Percentiles rank a stretch among this genome's conserved stretches.
phyloP scores from a whole-genome alignment of 148 eudicot species.

The Cornus florida region DNA sequence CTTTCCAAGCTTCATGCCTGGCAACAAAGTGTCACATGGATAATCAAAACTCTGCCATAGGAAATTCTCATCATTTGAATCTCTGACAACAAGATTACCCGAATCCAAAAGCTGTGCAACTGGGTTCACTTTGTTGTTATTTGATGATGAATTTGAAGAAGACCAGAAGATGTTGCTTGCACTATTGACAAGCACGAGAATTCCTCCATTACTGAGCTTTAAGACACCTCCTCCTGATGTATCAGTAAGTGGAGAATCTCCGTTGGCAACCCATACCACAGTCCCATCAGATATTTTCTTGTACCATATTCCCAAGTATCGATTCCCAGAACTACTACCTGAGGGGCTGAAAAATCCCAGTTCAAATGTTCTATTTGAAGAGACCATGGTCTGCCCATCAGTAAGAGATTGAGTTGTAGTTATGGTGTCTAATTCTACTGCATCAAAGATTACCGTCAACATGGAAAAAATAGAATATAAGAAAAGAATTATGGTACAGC shows the following conservation, averaged over 20 bases:
- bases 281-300: slow-evolving; percentile 6
- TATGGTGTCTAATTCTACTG: slow-evolving; percentile 1
- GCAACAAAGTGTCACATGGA: slow-evolving; percentile 12
- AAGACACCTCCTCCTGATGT: slow-evolving; percentile 4
- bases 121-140: background rate
- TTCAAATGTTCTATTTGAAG: slow-evolving; percentile 7
- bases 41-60: slow-evolving; percentile 31
- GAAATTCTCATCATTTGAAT: background rate
- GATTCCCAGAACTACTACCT: slow-evolving; percentile 7
- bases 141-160: background rate
- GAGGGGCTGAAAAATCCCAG: slow-evolving; percentile 20
- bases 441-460: background rate
- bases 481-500: no score
- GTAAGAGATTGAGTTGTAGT: background rate
- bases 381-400: slow-evolving; percentile 17
- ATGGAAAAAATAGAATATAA: background rate
- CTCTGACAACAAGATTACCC: slow-evolving; percentile 25
- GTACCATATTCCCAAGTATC: slow-evolving; percentile 25
- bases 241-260: slow-evolving; percentile 11
- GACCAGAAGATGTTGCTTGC: slow-evolving; percentile 15
- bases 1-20: slow-evolving; percentile 20
- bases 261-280: slow-evolving; percentile 21
- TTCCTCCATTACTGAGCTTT: slow-evolving; percentile 1
- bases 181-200: background rate
- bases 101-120: slow-evolving; percentile 21